Percentiles rank a stretch among this genome's conserved stretches.
These are phyloP conservation scores for Penicillium macrosclerotiorum DNA, from an alignment of 495 filamentous ascomycete species.

Conservation along the genomic window DNA sequence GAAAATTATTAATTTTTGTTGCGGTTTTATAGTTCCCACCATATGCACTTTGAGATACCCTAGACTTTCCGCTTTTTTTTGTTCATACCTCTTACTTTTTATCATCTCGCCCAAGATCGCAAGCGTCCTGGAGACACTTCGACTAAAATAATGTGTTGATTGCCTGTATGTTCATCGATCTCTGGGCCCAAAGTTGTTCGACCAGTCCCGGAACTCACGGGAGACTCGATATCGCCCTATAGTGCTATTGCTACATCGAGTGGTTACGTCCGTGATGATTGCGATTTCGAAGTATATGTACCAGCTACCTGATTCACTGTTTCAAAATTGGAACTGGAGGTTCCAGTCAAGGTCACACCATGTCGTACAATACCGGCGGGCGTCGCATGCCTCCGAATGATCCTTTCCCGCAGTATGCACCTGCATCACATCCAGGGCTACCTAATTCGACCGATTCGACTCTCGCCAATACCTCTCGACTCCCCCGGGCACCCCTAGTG, in stretches of 20 bases:
- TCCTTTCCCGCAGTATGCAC: conserved; percentile 23
- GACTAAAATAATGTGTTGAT: conserved; percentile 13
- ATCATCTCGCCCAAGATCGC: conserved; percentile 7
- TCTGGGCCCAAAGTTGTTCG: background rate
- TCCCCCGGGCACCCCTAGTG: conserved; percentile 30
- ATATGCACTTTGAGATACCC: conserved; percentile 13
- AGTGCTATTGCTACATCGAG: too few species aligned
- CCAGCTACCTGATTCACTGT: conserved; percentile 25
- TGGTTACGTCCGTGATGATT: conserved; percentile 39
- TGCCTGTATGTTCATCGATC: background rate
- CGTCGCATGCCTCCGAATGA: conserved; percentile 33
- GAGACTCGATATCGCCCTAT: too few species aligned
- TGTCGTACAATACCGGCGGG: conserved; percentile 39
- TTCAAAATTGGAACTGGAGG: conserved; percentile 28
- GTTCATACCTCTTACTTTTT: conserved; percentile 10
- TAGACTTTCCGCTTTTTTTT: conserved; percentile 1
- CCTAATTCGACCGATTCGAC: conserved; percentile 15
- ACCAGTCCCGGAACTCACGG: conserved; percentile 6
- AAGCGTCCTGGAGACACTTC: conserved; percentile 12
- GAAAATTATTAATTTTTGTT: conserved; percentile 9
- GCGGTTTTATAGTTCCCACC: conserved; percentile 8
- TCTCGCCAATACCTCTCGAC: conserved; percentile 13
- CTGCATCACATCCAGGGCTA: conserved; percentile 24
- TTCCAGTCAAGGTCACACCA: conserved; percentile 28
- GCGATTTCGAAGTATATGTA: conserved; percentile 20